Conservation (phyloP, 176 grass and related monocot genomes). For the Paspalum notatum region DNA sequence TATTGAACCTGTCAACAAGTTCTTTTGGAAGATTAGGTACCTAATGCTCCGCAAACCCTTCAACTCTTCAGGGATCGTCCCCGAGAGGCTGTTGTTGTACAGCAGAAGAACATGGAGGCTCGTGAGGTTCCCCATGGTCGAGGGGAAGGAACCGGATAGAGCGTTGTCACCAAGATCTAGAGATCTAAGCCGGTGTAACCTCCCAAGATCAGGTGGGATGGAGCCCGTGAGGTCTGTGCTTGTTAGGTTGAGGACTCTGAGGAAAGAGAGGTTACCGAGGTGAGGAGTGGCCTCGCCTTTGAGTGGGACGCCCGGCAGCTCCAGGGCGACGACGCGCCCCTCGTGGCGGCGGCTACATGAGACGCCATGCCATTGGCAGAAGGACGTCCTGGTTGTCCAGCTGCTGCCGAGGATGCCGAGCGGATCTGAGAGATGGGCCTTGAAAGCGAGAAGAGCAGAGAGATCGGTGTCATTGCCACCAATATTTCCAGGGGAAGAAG, state of each 20-base stretch:
- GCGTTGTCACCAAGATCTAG: not conserved
- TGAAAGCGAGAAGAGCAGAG: too few relatives aligned
- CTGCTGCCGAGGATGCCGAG: too few relatives aligned
- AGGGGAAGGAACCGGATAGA: not conserved
- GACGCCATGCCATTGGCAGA: too few relatives aligned
- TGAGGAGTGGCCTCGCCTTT: not conserved
- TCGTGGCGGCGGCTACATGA: too few relatives aligned
- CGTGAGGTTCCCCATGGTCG: not conserved
- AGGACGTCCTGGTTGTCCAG: too few relatives aligned
- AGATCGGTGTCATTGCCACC: too few relatives aligned
- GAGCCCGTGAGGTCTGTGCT: not conserved
- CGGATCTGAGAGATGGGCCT: too few relatives aligned
- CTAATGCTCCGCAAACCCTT: not conserved
- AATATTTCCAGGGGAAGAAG: too few relatives aligned
- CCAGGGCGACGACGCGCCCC: too few relatives aligned
- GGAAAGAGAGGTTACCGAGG: not conserved
- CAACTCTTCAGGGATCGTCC: not conserved
- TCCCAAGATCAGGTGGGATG: not conserved
- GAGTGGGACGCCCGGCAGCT: not conserved
- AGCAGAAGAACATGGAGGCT: not conserved
- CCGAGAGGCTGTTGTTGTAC: not conserved
- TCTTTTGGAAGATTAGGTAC: not conserved
- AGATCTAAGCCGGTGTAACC: not conserved
- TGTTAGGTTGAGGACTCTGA: not conserved
- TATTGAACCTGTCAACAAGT: not conserved